A percentile compares a stretch with the other conserved stretches of the same genome.
Conservation (phyloP, 371 early-diverging fungal genomes). For the Catenaria anguillulae region DNA sequence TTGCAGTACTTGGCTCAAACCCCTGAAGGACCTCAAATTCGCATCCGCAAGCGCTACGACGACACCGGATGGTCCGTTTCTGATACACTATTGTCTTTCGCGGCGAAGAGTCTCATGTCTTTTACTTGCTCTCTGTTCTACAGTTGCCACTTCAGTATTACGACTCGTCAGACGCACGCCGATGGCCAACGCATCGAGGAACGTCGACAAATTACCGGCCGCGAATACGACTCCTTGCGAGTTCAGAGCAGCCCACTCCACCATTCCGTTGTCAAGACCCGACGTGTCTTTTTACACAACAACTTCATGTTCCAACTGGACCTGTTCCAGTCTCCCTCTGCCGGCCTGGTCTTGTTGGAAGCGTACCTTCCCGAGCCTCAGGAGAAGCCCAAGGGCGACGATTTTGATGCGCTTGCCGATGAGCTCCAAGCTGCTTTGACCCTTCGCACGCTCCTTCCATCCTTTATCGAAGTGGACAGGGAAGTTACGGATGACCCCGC, state of each 20-base stretch:
- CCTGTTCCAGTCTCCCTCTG: constrained; percentile 3
- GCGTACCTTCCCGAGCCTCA: background rate
- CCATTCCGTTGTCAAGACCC: constrained; percentile 14
- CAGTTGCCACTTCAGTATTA: constrained; percentile 16
- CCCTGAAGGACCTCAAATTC: constrained; percentile 18
- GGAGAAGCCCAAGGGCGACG: no score
- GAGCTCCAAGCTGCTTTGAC: background rate
- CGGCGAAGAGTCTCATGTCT: no score
- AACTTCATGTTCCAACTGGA: constrained; percentile 26
- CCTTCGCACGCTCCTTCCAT: background rate
- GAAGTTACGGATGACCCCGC: constrained; percentile 6
- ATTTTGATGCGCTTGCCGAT: background rate
- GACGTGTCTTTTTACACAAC: constrained; percentile 21
- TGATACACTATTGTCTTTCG: no score
- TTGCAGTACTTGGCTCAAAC: constrained; percentile 12
- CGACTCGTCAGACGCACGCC: constrained; percentile 14
- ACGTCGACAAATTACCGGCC: constrained; percentile 15
- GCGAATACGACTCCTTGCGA: constrained; percentile 21
- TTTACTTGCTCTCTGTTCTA: no score
- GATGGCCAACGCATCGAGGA: constrained; percentile 23
- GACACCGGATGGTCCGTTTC: no score
- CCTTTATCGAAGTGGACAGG: constrained; percentile 2
- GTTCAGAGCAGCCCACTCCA: constrained; percentile 20
- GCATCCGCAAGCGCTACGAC: constrained; percentile 18
- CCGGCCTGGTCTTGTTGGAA: constrained; percentile 4